Base-by-base conservation (phyloP, 805 yeast species). In the Candida nitratophila region DNA sequence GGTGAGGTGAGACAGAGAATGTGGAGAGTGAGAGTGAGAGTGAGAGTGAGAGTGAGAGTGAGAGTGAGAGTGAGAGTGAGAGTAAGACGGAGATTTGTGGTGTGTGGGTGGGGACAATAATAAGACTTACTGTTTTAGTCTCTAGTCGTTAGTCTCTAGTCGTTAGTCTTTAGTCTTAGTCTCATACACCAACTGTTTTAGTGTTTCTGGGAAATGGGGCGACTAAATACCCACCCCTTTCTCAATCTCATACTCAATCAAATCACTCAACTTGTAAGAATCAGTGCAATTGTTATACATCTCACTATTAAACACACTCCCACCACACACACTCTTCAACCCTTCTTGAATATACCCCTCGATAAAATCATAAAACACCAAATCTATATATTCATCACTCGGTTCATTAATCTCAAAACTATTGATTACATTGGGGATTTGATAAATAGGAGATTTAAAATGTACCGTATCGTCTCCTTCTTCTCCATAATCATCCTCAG, bases 401-500 rank as follows among this genome's bases (percentile, higher is more conserved):
- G 61, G 56, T 2, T 46, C 41, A 10, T 52, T 43, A 51, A 49
- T 48, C 53, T 59, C 76, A 45, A 56, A 62, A 0, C 84, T 65
- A 51, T 77, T 83, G 24, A 91, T 77, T 12, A 86, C 95, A 54
- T 88, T 90, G 10, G 98, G 96, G 3, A 88, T 69, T 8, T 71
- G 74, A 59, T 74, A 82, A 45, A 72, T 66, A 0, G 68, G 66
- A 39, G 83, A 74, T 1, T 86, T 74, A 46, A 65, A 68, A 64
- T 85, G 90, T 45, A 79, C 53, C 33, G 88, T 73, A 68, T 86
- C 98, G 59, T 93, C 99, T 20, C 99, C 99, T 49, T 81, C 79
- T 50, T 69, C 63, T 0, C 97, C 99, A 52, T 74, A 71, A 55
- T 91, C 98, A 58, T 93, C 99, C 39, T 63, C 54, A 0, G 99